phyloP scores from a whole-genome alignment of 2,329 filamentous ascomycete species.

The Hypoxylon sp. region DNA sequence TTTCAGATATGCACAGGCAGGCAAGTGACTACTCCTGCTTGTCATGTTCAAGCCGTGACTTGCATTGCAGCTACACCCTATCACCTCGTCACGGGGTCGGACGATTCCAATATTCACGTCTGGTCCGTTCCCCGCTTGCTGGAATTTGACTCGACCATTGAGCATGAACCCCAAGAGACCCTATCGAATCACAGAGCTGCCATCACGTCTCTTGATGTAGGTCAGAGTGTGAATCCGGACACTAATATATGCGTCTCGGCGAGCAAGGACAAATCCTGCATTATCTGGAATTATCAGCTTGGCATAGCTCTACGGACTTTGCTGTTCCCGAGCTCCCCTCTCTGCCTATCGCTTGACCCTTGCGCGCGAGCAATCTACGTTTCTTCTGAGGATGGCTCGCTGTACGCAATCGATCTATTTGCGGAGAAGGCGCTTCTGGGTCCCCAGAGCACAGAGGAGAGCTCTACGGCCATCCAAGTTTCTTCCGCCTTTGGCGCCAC shows the following conservation, averaged over 20 bases:
- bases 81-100: slow-evolving; percentile 82
- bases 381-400: slow-evolving; percentile 82
- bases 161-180: slow-evolving; percentile 80
- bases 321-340: slow-evolving; percentile 80
- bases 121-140: slow-evolving; percentile 88
- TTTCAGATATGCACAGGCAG: slow-evolving; percentile 79
- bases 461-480: slow-evolving; percentile 71
- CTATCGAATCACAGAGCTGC: slow-evolving; percentile 83
- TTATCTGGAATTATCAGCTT: slow-evolving; percentile 92
- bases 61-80: slow-evolving; percentile 79
- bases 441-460: slow-evolving; percentile 65
- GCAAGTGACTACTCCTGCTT: slow-evolving; percentile 80
- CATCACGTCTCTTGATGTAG: slow-evolving; percentile 75
- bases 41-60: slow-evolving; percentile 85
- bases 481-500: slow-evolving; percentile 69
- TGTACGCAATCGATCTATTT: slow-evolving; percentile 84
- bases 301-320: slow-evolving; percentile 85
- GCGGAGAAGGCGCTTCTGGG: slow-evolving; percentile 70
- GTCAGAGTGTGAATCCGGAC: slow-evolving; percentile 76
- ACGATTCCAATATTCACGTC: slow-evolving; percentile 91
- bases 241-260: slow-evolving; percentile 88
- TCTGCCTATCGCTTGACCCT: slow-evolving; percentile 83
- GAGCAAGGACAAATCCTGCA: slow-evolving; percentile 87
- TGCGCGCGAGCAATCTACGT: slow-evolving; percentile 87
- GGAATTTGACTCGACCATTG: slow-evolving; percentile 67